These are phyloP conservation scores for Chalaropsis ovoidea DNA, from an alignment of 2,329 filamentous ascomycete species.

Conservation along the genomic window DNA sequence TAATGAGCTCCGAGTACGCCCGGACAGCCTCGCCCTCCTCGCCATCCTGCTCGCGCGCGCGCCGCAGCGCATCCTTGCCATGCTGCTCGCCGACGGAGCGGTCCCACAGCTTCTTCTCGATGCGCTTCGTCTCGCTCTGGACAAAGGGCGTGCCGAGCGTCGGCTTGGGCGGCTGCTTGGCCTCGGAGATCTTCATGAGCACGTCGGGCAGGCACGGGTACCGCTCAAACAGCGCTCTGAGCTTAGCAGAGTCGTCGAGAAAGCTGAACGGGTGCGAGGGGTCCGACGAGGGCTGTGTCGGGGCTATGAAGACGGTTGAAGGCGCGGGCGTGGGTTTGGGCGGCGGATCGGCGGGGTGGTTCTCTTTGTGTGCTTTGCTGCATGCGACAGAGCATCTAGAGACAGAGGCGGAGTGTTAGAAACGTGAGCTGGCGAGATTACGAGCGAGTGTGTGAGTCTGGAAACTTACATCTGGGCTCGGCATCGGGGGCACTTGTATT, in stretches of 20 bases:
- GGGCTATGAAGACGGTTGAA: slow-evolving; percentile 21
- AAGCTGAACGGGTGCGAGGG: slow-evolving; percentile 41
- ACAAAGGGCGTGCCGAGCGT: slow-evolving; percentile 22
- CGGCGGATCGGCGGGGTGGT: slow-evolving; percentile 38
- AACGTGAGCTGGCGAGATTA: slow-evolving; percentile 16
- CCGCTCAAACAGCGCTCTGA: slow-evolving; percentile 42
- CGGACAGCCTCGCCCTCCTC: slow-evolving; percentile 49
- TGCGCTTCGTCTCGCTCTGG: slow-evolving; percentile 22
- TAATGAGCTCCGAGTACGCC: slow-evolving; percentile 50
- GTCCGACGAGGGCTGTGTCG: slow-evolving; percentile 20
- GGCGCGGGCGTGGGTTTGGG: slow-evolving; percentile 29
- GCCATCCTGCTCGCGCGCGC: slow-evolving; percentile 41
- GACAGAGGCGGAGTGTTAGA: slow-evolving; percentile 22
- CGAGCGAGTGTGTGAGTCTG: not conserved
- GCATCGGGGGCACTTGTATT: slow-evolving; percentile 56
- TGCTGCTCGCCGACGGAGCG: slow-evolving; percentile 47
- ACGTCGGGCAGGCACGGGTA: slow-evolving; percentile 43
- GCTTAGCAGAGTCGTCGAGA: slow-evolving; percentile 42
- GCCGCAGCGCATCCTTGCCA: slow-evolving; percentile 45
- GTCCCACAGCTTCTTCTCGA: slow-evolving; percentile 43
- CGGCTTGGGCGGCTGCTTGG: slow-evolving; percentile 39
- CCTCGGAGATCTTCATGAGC: slow-evolving; percentile 41
- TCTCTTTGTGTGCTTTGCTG: slow-evolving; percentile 43
- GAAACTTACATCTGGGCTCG: slow-evolving; percentile 46
- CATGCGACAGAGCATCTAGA: slow-evolving; percentile 50